Percentiles rank a stretch among this genome's conserved stretches.
Conservation (phyloP, 164 flowering plant genomes). For the Euptelea pleiosperma region DNA sequence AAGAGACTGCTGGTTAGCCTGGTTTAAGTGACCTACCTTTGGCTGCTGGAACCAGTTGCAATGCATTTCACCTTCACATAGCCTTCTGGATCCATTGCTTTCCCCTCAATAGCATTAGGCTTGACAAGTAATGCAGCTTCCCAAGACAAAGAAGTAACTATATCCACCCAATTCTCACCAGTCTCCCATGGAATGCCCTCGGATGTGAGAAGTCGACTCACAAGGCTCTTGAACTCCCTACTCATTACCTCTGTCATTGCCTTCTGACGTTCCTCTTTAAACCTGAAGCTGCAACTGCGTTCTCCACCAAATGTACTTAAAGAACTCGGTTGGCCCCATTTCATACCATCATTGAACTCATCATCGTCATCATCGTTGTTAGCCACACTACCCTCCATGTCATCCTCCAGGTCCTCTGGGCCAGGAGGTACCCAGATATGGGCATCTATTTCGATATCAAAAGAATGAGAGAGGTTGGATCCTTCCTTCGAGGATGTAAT, state of each 20-base stretch:
- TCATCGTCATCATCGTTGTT: conserved; percentile 71
- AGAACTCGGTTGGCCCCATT: conserved; percentile 62
- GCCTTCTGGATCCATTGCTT: conserved; percentile 63
- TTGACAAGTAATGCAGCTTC: conserved; percentile 80
- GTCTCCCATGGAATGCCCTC: conserved; percentile 42
- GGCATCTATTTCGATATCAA: conserved; percentile 34
- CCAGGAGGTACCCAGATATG: conserved; percentile 79
- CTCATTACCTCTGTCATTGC: conserved; percentile 55
- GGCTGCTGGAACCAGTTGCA: conserved; percentile 61
- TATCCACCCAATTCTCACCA: conserved; percentile 71
- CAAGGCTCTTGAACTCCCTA: conserved; percentile 63
- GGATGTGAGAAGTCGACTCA: conserved; percentile 53
- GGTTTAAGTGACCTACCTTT: conserved; percentile 55
- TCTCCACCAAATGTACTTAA: conserved; percentile 40
- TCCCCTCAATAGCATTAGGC: conserved; percentile 57
- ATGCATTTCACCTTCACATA: conserved; percentile 92
- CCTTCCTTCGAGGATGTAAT: conserved; percentile 15
- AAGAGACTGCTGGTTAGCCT: not conserved
- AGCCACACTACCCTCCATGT: conserved; percentile 48
- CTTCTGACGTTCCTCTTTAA: conserved; percentile 52
- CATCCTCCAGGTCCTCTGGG: conserved; percentile 68
- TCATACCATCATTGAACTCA: conserved; percentile 50
- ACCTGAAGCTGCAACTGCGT: conserved; percentile 33
- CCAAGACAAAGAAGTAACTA: conserved; percentile 80
- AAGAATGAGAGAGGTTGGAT: conserved; percentile 19